Evolutionary conservation across 192 early-diverging fungal genomes (phyloP).

Genomic region (Linnemannia zychae): DNA sequence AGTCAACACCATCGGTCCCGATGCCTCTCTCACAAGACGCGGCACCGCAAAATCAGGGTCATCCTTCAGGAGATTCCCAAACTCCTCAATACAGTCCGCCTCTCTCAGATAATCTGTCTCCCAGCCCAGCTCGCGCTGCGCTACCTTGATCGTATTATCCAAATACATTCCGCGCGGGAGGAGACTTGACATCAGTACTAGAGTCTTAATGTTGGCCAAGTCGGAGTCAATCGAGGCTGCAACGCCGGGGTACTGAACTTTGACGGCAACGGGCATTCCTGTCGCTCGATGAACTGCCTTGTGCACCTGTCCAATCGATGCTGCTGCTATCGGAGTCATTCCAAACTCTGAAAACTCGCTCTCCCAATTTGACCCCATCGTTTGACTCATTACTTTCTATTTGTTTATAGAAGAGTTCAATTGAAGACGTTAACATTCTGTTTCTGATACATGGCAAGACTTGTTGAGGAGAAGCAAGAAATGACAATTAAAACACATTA

Average conservation of each 20-base stretch:
- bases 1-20: constrained; percentile 81
- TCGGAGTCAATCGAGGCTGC: constrained; percentile 91
- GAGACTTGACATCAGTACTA: constrained; percentile 85
- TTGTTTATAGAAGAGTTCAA: no score
- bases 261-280: constrained; percentile 81
- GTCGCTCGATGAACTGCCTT: constrained; percentile 64
- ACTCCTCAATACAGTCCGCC: constrained; percentile 80
- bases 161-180: constrained; percentile 95
- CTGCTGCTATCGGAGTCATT: constrained; percentile 92
- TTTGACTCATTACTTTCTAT: constrained; percentile 72
- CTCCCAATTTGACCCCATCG: constrained; percentile 83
- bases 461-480: no score
- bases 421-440: no score
- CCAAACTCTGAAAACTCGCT: constrained; percentile 76
- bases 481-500: constrained; percentile 19
- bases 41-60: constrained; percentile 83
- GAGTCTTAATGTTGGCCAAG: constrained; percentile 82
- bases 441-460: no score
- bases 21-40: constrained; percentile 74
- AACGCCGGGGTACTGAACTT: constrained; percentile 98
- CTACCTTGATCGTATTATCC: constrained; percentile 95
- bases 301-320: constrained; percentile 91
- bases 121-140: constrained; percentile 89
- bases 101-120: constrained; percentile 96
- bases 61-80: constrained; percentile 71